Evolutionary conservation across 371 early-diverging fungal genomes (phyloP).

Genomic region (Mortierella sp.): DNA sequence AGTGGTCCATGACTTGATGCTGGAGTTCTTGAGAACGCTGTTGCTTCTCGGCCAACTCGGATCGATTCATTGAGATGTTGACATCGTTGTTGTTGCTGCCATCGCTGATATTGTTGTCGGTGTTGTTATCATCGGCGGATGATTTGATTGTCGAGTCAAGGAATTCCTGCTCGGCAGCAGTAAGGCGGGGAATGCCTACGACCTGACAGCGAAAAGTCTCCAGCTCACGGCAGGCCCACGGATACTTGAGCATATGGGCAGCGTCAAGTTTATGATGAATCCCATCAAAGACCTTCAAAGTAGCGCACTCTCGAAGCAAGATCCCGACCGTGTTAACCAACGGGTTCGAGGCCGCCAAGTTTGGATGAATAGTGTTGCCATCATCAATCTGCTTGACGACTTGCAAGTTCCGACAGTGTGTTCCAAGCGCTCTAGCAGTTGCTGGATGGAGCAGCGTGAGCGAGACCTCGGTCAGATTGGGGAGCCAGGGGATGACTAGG

Average conservation of each 20-base stretch:
- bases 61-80: background rate
- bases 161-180: background rate
- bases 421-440: background rate
- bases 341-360: background rate
- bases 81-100: background rate
- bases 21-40: slow-evolving; percentile 5
- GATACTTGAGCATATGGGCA: background rate
- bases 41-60: background rate
- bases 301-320: slow-evolving; percentile 1
- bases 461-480: background rate
- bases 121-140: background rate
- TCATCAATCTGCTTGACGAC: background rate
- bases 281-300: slow-evolving; percentile 11
- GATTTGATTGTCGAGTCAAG: background rate
- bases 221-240: slow-evolving; percentile 18
- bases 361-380: background rate
- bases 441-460: background rate
- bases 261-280: slow-evolving; percentile 7
- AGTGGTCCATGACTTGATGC: slow-evolving; percentile 1
- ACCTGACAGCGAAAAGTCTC: slow-evolving; percentile 22
- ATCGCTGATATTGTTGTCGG: background rate
- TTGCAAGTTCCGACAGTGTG: background rate
- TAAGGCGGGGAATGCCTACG: slow-evolving; percentile 7
- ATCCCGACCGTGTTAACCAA: background rate
- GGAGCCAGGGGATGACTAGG: background rate